Percentiles rank a stretch among this genome's conserved stretches.
phyloP scores from a whole-genome alignment of 129 eudicot genomes.

The Chrysanthemum lavandulifolium region DNA sequence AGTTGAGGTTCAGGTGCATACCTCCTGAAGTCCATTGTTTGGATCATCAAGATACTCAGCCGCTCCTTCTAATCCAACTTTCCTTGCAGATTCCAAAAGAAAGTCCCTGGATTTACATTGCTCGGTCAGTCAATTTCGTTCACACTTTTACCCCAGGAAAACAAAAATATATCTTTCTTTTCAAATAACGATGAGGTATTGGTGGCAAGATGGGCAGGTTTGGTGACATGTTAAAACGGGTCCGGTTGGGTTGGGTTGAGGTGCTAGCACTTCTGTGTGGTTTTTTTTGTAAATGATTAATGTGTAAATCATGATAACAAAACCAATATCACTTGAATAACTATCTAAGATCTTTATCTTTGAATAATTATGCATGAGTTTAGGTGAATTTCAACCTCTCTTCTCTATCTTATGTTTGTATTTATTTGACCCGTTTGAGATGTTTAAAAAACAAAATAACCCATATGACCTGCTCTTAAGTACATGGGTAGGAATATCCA shows the following conservation, averaged over 20 bases:
- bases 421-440: background rate
- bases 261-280: background rate
- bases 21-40: slow-evolving; percentile 74
- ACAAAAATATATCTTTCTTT: background rate
- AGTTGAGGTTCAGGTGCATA: slow-evolving; percentile 19
- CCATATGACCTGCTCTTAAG: too few species aligned
- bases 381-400: background rate
- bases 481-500: too few species aligned
- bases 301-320: background rate
- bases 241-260: background rate
- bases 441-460: too few species aligned
- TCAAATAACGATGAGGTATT: background rate
- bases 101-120: slow-evolving; percentile 53
- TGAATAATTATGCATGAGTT: background rate
- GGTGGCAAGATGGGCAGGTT: background rate
- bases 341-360: too few species aligned
- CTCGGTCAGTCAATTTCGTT: slow-evolving; percentile 8
- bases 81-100: slow-evolving; percentile 72
- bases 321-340: too few species aligned
- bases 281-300: background rate
- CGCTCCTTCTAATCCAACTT: slow-evolving; percentile 90
- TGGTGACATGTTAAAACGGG: background rate
- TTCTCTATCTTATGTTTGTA: background rate
- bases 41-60: slow-evolving; percentile 88
- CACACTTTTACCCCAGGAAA: background rate